Base-by-base conservation (phyloP, 179 eudicot genomes). In the Drosera spatulata region DNA sequence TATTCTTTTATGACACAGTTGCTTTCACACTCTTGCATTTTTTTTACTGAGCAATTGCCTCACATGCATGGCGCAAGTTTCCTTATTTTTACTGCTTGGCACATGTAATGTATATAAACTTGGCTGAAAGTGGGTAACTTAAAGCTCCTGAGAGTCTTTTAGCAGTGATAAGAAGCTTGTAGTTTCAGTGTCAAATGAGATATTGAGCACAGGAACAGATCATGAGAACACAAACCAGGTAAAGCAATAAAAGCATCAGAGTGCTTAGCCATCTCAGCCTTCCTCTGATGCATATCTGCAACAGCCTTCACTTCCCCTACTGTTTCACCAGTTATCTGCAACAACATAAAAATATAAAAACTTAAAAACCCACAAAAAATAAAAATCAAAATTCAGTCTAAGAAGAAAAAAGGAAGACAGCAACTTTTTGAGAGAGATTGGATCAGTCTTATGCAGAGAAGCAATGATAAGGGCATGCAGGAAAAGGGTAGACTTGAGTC, bases 161-260 rank as follows among this genome's bases (percentile, higher is more conserved):
- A 50, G n/a, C 53, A 50, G 53, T 10, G 13, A 50, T 50, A 7
- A 6, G 53, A 50, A 50, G 12, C 53, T 50, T 50, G 7, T 6
- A 6, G 13, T 50, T 50, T 50, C 13, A 50, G 53, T 50, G 53
- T 50, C 13, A 10, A 2, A 1, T 12, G 13, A 50, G 53, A 7
- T 6, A 50, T 50, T 10, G n/a, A 14, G 5, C 49, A 39, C 10
- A 44, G 61, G 33, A 22, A 22, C 33, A 22, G 33, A 22, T 22
- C 33, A 22, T 22, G 12, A 41, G 63, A 65, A 73, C 50, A 75
- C 73, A 41, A 66, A 88, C 96, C 96, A 61, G 93, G 96, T 63
- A 88, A 72, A 57, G 96, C 96, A 73, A 88, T 85, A 74, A 88
- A 88, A 59, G 96, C 96, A 70, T 88, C 96, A 39, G 96, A 86